Percentiles rank a stretch among this genome's conserved stretches.
Conservation (phyloP, 2,329 filamentous ascomycete species). For the Lachnellula subtilissima region DNA sequence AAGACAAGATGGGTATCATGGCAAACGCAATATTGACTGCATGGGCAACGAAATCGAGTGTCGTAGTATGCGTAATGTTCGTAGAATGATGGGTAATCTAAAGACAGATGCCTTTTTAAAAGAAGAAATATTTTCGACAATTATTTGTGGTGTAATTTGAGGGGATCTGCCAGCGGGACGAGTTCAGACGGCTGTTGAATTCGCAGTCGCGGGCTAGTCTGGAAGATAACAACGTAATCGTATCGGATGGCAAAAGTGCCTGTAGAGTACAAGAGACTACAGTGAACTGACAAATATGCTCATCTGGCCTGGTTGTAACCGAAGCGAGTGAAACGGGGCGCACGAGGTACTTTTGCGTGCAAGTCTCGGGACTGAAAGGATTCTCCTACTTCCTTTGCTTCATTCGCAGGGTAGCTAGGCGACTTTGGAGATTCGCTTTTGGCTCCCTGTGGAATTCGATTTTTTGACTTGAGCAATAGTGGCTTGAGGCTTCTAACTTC, state of each 20-base stretch:
- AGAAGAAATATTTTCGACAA: too few species aligned
- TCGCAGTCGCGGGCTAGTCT: too few species aligned
- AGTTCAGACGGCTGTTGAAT: too few species aligned
- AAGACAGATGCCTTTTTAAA: too few species aligned
- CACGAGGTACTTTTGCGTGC: constrained; percentile 1
- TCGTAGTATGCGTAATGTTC: background rate
- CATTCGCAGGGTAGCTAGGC: constrained; percentile 9
- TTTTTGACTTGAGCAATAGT: constrained; percentile 2
- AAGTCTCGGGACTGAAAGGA: constrained; percentile 19
- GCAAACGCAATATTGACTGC: background rate
- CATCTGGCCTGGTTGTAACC: background rate
- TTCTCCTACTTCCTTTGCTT: constrained; percentile 46
- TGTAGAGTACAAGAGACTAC: too few species aligned
- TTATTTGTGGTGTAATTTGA: too few species aligned
- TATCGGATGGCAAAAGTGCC: too few species aligned
- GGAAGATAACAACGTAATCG: too few species aligned
- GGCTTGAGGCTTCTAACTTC: constrained; percentile 5
- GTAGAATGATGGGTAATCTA: background rate
- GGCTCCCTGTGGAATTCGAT: background rate
- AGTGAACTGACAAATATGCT: too few species aligned
- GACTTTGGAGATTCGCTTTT: constrained; percentile 2
- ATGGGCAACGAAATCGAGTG: background rate
- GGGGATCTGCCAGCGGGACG: too few species aligned
- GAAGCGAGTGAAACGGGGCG: background rate
- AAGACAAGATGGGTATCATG: background rate